Conservation (phyloP, 495 filamentous ascomycete species). For the Daldinia caldariorum region DNA sequence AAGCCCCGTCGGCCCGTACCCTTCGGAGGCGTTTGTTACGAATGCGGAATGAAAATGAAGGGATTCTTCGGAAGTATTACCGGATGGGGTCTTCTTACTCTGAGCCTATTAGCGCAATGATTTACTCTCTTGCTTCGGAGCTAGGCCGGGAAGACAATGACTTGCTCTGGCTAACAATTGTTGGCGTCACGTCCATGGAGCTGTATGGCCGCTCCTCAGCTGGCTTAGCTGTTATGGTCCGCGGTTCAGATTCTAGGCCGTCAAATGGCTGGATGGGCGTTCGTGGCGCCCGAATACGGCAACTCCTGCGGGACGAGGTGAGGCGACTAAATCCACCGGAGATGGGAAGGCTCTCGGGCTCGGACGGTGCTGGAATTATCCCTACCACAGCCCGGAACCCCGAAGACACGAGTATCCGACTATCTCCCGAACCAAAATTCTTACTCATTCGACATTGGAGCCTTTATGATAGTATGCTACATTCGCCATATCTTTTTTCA, state of each 20-base stretch:
- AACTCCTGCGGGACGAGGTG: conserved; percentile 91
- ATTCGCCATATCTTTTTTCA: conserved; percentile 94
- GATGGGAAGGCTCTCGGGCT: conserved; percentile 50
- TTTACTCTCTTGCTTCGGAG: conserved; percentile 95
- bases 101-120: conserved; percentile 90
- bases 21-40: conserved; percentile 77
- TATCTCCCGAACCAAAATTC: conserved; percentile 94
- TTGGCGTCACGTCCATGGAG: conserved; percentile 90
- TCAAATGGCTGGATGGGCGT: conserved; percentile 79
- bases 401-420: conserved; percentile 88
- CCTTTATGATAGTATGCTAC: conserved; percentile 97
- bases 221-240: conserved; percentile 78
- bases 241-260: conserved; percentile 61
- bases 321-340: conserved; percentile 90
- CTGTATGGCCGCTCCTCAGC: conserved; percentile 86
- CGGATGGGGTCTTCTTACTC: conserved; percentile 87
- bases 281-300: conserved; percentile 83
- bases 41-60: conserved; percentile 79
- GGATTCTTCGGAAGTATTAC: conserved; percentile 80
- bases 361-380: conserved; percentile 78
- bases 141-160: conserved; percentile 97
- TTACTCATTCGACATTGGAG: conserved; percentile 96
- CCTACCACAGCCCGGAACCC: conserved; percentile 88
- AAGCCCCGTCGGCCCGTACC: conserved; percentile 69
- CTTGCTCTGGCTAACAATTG: conserved; percentile 91